Evolutionary conservation across 306 rosid species (phyloP).

Genomic region (Malus fusca): DNA sequence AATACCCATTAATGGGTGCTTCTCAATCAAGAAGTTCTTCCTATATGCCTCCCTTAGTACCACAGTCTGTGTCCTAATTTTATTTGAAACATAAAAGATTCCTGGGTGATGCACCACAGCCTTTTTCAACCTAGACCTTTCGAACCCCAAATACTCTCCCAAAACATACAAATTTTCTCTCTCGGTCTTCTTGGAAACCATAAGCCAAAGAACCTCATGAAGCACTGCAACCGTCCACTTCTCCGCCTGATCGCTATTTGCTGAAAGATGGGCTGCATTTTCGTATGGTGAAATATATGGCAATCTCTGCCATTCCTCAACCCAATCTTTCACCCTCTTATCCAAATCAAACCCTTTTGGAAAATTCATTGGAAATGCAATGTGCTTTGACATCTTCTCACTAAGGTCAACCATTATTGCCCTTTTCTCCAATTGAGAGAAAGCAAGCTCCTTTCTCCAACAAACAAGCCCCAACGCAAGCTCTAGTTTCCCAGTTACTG

Average conservation of each 20-base stretch:
- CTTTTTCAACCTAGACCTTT: slow-evolving; percentile 47
- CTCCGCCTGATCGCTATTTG: slow-evolving; percentile 63
- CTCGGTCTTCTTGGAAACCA: slow-evolving; percentile 74
- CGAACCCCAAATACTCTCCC: slow-evolving; percentile 73
- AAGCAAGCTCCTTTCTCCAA: slow-evolving; percentile 57
- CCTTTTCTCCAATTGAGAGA: slow-evolving; percentile 69
- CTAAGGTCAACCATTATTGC: slow-evolving; percentile 12
- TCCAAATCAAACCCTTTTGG: slow-evolving; percentile 67
- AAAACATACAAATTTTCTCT: slow-evolving; percentile 38
- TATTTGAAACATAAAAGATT: slow-evolving; percentile 70
- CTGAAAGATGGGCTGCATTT: slow-evolving; percentile 59
- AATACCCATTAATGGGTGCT: slow-evolving; percentile 64
- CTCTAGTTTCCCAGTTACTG: slow-evolving; percentile 39
- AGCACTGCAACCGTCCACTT: slow-evolving; percentile 78
- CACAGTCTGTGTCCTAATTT: slow-evolving; percentile 70
- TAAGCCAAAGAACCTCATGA: slow-evolving; percentile 71
- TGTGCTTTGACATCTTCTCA: slow-evolving; percentile 27
- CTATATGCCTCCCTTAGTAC: slow-evolving; percentile 74
- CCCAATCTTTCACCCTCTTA: slow-evolving; percentile 67
- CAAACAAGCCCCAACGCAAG: slow-evolving; percentile 71
- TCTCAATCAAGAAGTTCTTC: slow-evolving; percentile 56
- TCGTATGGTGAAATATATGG: slow-evolving; percentile 83
- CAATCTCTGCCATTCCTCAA: slow-evolving; percentile 69
- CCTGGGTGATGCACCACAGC: slow-evolving; percentile 81
- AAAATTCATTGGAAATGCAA: slow-evolving; percentile 55